Evolutionary conservation across 768 basidiomycete genomes (phyloP), one percentile per base, ranked within the genome.

Genomic region (Lactifluus piperatus): DNA sequence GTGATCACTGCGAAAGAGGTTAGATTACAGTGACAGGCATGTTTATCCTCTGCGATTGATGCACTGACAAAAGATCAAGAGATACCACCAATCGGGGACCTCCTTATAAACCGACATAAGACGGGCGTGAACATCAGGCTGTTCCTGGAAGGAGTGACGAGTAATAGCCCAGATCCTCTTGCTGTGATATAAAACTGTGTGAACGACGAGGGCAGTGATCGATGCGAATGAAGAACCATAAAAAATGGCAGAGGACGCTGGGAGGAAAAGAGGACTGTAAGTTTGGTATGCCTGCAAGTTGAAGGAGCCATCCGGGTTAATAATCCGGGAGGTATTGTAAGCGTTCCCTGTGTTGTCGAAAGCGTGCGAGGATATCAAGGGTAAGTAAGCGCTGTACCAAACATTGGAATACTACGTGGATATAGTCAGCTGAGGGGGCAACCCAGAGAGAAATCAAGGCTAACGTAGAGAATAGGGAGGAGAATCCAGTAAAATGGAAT

Each of bases 61-160:
- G 10, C 7, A 62, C 63, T 20, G n/a, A 69, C 68, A 29, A 71
- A 91, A 88, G 51, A 93, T 77, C 44, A 77, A 67, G 9, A 74
- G 69, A 69, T 91, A 93, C 91, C 91, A 93, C 89, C 87, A 91
- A 59, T 91, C 80, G 1, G 90, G 91, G 16, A 92, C 84, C 68
- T 86, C 86, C 3, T 74, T 75, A 68, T 93, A 93, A 49, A 72
- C 72, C 10, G 79, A 75, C 91, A 93, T 93, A 37, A 93, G 75
- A 13, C 88, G 81, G 20, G 88, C 87, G 65, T 93, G 91, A 60
- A 93, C 81, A 72, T 93, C 91, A 1, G 87, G 84, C 66, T 92
- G 88, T 65, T 91, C 91, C 47, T 78, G 71, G 72, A 91, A 79
- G 13, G 88, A 79, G 52, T 84, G 80, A 50, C 83, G 82, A 29